Conservation (phyloP, 139 green algal species). For the Asterochloris erici region DNA sequence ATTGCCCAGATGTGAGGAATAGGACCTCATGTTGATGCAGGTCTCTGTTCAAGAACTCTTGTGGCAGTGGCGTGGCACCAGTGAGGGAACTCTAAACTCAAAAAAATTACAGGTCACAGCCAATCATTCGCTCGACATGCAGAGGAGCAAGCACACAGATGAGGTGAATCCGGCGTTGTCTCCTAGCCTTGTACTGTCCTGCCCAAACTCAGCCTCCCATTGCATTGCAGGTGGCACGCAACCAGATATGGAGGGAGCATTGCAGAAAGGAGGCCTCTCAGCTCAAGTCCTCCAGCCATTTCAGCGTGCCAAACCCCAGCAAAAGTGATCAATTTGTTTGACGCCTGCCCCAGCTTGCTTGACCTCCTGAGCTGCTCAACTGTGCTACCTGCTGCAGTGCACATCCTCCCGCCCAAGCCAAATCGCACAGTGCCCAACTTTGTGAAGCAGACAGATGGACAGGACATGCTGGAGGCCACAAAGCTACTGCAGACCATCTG, state of each 20-base stretch:
- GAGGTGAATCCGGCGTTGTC: no score
- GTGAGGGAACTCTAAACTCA: no score
- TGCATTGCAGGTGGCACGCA: conserved; percentile 23
- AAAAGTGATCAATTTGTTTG: conserved; percentile 33
- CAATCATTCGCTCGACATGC: no score
- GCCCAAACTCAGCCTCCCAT: background rate
- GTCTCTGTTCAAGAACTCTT: no score
- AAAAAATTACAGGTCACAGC: no score
- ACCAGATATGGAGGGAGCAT: conserved; percentile 36
- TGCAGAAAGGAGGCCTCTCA: conserved; percentile 50
- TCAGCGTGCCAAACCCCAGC: conserved; percentile 40
- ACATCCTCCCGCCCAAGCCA: conserved; percentile 59
- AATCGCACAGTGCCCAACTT: conserved; percentile 43
- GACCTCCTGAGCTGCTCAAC: background rate
- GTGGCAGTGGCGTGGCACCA: no score
- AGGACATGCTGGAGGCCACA: conserved; percentile 21
- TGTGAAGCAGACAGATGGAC: conserved; percentile 26
- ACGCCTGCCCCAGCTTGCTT: background rate
- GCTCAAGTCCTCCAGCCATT: conserved; percentile 35
- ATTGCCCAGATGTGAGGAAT: no score
- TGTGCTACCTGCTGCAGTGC: conserved; percentile 36
- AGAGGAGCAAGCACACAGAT: no score
- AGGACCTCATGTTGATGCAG: no score
- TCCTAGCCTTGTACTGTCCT: no score
- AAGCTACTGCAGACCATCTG: conserved; percentile 21